Evolutionary conservation across 306 rosid genomes (phyloP), one percentile per base, ranked within the genome.

Genomic region (Cotoneaster glaucophyllus): DNA sequence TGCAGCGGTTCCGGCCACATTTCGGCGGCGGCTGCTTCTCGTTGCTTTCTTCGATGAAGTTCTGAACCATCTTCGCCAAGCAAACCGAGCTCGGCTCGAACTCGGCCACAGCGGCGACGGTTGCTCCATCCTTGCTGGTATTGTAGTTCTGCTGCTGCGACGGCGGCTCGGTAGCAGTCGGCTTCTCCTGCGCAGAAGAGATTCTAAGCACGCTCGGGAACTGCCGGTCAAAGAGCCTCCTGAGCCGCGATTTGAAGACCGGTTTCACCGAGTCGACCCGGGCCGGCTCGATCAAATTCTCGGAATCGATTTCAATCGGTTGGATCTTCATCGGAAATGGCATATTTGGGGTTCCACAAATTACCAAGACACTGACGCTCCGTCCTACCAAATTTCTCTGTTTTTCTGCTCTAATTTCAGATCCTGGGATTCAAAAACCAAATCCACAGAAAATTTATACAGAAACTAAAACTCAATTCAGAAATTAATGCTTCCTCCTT

Each of bases 291-390:
- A 84, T 88, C 48, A 73, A 68, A 28, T 81, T 78, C 67, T 80
- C 85, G 44, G 92, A 48, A 79, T 92, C 92, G 79, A 85, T 68
- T 72, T 90, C 92, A 34, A 95, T 84, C 0, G 99, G 99, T 76
- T 90, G 98, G 89, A 95, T 89, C 93, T 90, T 95, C 99, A 92
- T 85, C 84, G 97, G 92, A 84, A 84, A 87, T 4, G 97, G 92
- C 91, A 88, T 89, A 68, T 59, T 13, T 77, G 41, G 28, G 19
- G 28, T 64, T 12, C 10, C 31, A 26, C 66, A 62, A 62, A 6
- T 62, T 52, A 39, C 19, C 39, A 14, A 22, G 24, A 56, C 62
- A 24, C 73, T 15, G 68, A 63, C 45, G 31, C 57, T 8, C 44
- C 13, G 31, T 45, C 39, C 77, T 39, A 44, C 34, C 37, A 17